Percentiles rank a stretch among this genome's conserved stretches.
Conservation (phyloP, 2,329 filamentous ascomycete genomes). For the Arthrobotrys megalospora region DNA sequence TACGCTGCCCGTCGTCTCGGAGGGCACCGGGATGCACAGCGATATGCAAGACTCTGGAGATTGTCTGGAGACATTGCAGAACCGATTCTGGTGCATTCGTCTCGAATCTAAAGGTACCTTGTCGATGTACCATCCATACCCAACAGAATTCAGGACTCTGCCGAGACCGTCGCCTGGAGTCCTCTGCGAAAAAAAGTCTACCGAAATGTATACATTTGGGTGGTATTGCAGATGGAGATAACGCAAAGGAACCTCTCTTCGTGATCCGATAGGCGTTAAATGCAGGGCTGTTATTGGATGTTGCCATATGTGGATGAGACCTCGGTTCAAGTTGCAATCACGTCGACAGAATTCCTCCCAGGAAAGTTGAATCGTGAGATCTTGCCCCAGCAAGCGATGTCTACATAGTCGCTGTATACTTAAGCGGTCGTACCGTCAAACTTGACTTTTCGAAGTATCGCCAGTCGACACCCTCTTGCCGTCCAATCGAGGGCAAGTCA, state of each 20-base stretch:
- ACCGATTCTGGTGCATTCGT: constrained; percentile 17
- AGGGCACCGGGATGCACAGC: constrained; percentile 48
- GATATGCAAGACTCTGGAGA: constrained; percentile 38
- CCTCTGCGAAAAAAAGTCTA: constrained; percentile 26
- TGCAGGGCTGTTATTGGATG: constrained; percentile 51
- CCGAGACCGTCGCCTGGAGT: constrained; percentile 9
- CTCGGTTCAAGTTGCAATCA: constrained; percentile 57
- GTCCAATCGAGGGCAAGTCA: constrained; percentile 52
- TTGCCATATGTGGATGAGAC: constrained; percentile 44
- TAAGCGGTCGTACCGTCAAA: constrained; percentile 20
- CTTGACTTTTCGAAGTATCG: constrained; percentile 31
- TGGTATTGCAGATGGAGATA: constrained; percentile 60
- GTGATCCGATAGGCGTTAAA: constrained; percentile 61
- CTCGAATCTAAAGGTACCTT: constrained; percentile 16
- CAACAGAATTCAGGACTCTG: constrained; percentile 30
- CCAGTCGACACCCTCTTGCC: constrained; percentile 28
- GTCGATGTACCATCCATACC: not conserved
- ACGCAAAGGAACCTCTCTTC: constrained; percentile 57
- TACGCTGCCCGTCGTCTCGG: constrained; percentile 54
- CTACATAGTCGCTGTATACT: constrained; percentile 46
- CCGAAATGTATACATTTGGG: constrained; percentile 37
- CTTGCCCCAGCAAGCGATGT: constrained; percentile 43
- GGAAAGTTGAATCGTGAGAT: constrained; percentile 49
- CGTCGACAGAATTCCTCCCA: constrained; percentile 44
- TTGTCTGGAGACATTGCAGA: constrained; percentile 30